phyloP scores from a whole-genome alignment of 1,139 yeast genomes.

The Pichia inconspicua region DNA sequence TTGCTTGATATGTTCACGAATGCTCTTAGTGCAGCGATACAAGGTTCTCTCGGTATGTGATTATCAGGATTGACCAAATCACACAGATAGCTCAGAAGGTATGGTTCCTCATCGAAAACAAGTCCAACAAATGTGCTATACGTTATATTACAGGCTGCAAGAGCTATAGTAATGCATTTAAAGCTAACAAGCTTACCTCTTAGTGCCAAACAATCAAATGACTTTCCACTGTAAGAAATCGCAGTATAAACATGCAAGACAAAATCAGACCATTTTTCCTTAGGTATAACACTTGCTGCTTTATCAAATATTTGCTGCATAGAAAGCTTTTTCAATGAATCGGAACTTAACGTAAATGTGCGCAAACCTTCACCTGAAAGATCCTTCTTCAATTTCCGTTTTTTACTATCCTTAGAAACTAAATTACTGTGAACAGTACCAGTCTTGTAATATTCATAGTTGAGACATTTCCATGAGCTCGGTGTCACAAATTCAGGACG shows the following conservation, averaged over 20 bases:
- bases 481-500: conserved; percentile 44
- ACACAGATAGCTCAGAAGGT: conserved; percentile 60
- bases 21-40: conserved; percentile 56
- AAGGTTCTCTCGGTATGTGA: conserved; percentile 41
- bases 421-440: conserved; percentile 3
- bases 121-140: conserved; percentile 53
- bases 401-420: conserved; percentile 14
- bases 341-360: conserved; percentile 39
- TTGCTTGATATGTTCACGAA: conserved; percentile 66
- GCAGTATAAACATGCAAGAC: conserved; percentile 56
- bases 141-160: conserved; percentile 42
- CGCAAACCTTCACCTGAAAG: conserved; percentile 36
- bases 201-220: conserved; percentile 45
- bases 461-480: conserved; percentile 47
- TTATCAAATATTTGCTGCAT: conserved; percentile 58
- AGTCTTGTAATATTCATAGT: conserved; percentile 47
- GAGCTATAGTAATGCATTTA: conserved; percentile 62
- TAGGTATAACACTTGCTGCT: conserved; percentile 53
- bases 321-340: conserved; percentile 41
- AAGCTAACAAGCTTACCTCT: conserved; percentile 55
- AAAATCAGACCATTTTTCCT: conserved; percentile 56
- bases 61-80: conserved; percentile 60
- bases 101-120: conserved; percentile 69
- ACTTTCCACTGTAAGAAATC: conserved; percentile 56
- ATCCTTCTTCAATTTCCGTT: conserved; percentile 20